Base-by-base conservation (phyloP, 257 asterid genomes). In the Solanum dulcamara region DNA sequence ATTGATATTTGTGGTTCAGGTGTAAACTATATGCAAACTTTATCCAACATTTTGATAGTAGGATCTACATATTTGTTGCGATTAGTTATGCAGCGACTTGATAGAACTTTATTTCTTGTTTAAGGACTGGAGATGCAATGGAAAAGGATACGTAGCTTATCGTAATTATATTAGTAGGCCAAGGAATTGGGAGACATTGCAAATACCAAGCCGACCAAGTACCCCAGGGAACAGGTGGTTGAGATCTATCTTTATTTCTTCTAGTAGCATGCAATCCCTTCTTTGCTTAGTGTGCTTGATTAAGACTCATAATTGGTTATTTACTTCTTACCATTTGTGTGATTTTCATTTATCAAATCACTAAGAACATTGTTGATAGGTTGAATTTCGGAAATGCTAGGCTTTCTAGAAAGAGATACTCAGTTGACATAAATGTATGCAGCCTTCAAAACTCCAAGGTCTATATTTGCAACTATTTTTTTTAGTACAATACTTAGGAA, bases 81-180 rank as follows among this genome's bases (percentile, higher is more conserved):
- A 84, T 51, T 84, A 62, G 40, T 42, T 50, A 86, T 84, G 83
- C 40, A 59, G 83, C 89, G 84, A 88, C 89, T 80, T 85, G 60
- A 48, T 84, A 77, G 50, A 77, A 67, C 51, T 32, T 80, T 42
- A 80, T 79, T 90, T 37, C 74, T 33, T 88, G 75, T 83, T 89
- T 89, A 87, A 96, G 99, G 97, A 90, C 83, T 97, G 99, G 99
- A 92, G 94, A 90, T 92, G 95, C 87, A 94, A 94, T 85, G 98
- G 97, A 87, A 97, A 92, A 91, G 97, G 98, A 74, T 97, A 97
- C 30, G 97, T 91, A 62, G 92, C 98, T 84, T 97, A 85, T 87
- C 98, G 98, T 60, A 95, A 92, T 91, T 97, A 85, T 91, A 93
- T 97, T 60, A 95, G 82, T 84, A 94, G 98, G 89, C 95, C 98